Evolutionary conservation across 2,329 filamentous ascomycete species (phyloP).

Genomic region (Setomelanomma holmii): DNA sequence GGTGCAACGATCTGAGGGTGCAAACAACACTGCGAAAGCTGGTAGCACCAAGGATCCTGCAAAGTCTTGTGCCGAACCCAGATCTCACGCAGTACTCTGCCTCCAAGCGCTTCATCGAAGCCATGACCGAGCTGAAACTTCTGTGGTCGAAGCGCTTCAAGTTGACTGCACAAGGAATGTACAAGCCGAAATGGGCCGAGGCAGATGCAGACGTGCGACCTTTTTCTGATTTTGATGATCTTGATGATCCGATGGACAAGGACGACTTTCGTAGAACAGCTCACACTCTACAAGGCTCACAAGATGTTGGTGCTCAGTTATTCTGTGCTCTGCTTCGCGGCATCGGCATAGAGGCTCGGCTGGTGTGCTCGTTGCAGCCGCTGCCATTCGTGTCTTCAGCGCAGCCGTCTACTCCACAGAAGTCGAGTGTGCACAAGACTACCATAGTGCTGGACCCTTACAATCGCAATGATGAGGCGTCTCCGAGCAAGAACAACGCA

Average conservation of each 20-base stretch:
- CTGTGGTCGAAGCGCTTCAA: conserved; percentile 74
- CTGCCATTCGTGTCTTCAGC: conserved; percentile 68
- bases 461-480: conserved; percentile 24
- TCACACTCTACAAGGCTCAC: conserved; percentile 74
- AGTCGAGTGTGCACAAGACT: conserved; percentile 25
- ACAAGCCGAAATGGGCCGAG: conserved; percentile 72
- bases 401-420: conserved; percentile 39
- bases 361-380: conserved; percentile 90
- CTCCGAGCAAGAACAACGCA: conserved; percentile 26
- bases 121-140: conserved; percentile 72
- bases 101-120: conserved; percentile 78
- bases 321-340: conserved; percentile 87
- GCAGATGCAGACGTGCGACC: conserved; percentile 64
- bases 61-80: conserved; percentile 72
- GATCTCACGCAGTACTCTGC: conserved; percentile 75
- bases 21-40: conserved; percentile 64
- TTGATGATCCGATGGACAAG: conserved; percentile 73
- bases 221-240: conserved; percentile 60
- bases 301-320: conserved; percentile 87
- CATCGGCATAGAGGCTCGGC: conserved; percentile 79
- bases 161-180: conserved; percentile 64
- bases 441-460: conserved; percentile 42
- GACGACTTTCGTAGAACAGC: conserved; percentile 78
- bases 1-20: conserved; percentile 80
- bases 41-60: conserved; percentile 69